Base-by-base conservation (phyloP, 2,329 filamentous ascomycete species). In the Volutella citrinella region DNA sequence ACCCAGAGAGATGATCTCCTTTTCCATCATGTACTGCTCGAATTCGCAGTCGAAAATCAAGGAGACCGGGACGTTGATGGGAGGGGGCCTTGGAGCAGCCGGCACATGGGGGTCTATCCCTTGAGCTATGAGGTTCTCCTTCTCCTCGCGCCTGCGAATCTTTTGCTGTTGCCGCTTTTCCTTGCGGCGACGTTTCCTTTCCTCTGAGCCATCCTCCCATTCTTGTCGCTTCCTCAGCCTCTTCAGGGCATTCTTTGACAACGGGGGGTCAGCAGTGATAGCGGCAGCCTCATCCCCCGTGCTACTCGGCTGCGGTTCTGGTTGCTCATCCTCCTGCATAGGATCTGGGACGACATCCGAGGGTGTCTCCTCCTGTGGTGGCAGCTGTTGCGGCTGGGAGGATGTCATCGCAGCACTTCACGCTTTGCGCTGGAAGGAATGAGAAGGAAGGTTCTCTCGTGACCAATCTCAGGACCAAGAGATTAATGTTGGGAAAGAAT, bases 1-100 rank as follows among this genome's bases (percentile, higher is more conserved):
- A 2, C 79, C 78, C 10, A 98, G 73, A 5, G 88, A 95, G 35
- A 90, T 81, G 19, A 86, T 70, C 64, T 98, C 93, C 49, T 85
- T 84, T 22, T 91, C 85, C 31, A 73, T 74, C 93, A 98, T 98
- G 55, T 90, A 76, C 25, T 85, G 71, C 59, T 98, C 90, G 58
- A 94, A 98, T 47, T 86, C 81, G 64, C 91, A 97, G 66, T 98
- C 93, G 43, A 98, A 68, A 39, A 98, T 72, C 46, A 98, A 68
- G 0, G 87, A 78, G 15, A 97, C 67, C 3, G 90, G 89, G 0
- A 94, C 74, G 36, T 80, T 76, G 30, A 70, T 66, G 26, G 63
- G 53, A 25, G 51, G 52, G 28, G 55, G 57, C 42, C 59, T 65
- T 55, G 56, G 58, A 36, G 56, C 56, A 20, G 54, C 46, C 12